phyloP scores from a whole-genome alignment of 1,139 yeast species.

The Sugiyamaella paludigena region DNA sequence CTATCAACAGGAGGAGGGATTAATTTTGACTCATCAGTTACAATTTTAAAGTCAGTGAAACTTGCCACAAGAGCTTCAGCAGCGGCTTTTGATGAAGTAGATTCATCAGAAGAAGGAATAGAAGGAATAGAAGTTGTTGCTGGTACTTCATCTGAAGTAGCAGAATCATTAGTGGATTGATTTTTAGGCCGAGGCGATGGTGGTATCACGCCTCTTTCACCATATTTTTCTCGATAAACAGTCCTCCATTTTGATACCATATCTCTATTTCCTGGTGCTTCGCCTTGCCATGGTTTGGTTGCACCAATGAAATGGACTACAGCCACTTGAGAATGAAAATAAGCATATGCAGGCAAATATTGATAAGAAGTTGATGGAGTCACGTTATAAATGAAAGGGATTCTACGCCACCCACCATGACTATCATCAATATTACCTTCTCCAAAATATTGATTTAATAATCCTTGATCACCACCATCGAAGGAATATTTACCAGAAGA shows the following conservation, averaged over 20 bases:
- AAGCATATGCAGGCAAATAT: conserved; percentile 70
- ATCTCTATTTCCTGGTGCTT: conserved; percentile 16
- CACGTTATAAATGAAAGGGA: conserved; percentile 83
- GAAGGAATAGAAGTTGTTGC: background rate
- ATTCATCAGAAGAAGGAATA: background rate
- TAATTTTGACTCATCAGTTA: background rate
- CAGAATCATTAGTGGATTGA: no score
- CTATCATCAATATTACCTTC: conserved; percentile 12
- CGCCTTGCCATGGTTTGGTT: conserved; percentile 73
- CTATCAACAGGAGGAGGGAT: conserved; percentile 33
- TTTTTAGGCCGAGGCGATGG: background rate
- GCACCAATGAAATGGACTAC: conserved; percentile 81
- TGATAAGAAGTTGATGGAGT: conserved; percentile 83
- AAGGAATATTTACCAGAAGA: conserved; percentile 50
- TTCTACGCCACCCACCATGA: conserved; percentile 50
- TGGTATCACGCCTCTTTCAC: background rate
- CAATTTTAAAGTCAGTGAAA: background rate
- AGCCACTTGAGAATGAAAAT: conserved; percentile 55
- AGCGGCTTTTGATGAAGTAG: conserved; percentile 1
- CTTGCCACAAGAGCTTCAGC: background rate
- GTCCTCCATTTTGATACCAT: conserved; percentile 19
- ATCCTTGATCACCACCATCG: conserved; percentile 96
- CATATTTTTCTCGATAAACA: conserved; percentile 12
- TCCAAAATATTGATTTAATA: conserved; percentile 77
- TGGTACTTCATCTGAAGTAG: no score